Base-by-base conservation (phyloP, 2,329 filamentous ascomycete genomes). In the Moelleriella libera region DNA sequence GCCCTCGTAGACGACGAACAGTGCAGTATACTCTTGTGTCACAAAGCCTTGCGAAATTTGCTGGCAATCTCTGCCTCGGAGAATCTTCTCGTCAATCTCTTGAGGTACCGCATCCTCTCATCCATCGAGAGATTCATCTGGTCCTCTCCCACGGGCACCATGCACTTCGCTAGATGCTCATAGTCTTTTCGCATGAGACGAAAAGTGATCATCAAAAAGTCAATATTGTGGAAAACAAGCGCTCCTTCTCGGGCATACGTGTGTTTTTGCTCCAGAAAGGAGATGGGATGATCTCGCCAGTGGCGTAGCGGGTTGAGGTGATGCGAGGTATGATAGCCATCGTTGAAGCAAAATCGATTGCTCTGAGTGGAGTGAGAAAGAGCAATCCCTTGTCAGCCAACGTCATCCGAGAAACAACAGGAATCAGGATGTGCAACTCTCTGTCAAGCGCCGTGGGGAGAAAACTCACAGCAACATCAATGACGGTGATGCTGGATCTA, bases 261-360 rank as follows among this genome's bases (percentile, higher is more conserved):
- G 29, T 75, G 65, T 63, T 87, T 88, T 43, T 79, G 75, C 54
- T 80, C 72, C 2, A 89, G 67, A 63, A 90, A 88, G 6, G 83
- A 76, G 10, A 79, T 69, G 0, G 85, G 85, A 55, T 89, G 85
- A 21, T 89, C 83, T 49, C 85, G 80, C 85, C 85, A 90, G 66
- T 89, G 86, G 2, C 85, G 78, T 30, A 77, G 72, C 0, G 83
- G 85, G 63, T 88, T 87, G 46, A 88, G 75, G 56, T 88, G 85
- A 58, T 88, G 85, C 14, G 83, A 86, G 6, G 83, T 88, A 63
- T 88, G 84, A 62, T 88, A 88, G 53, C 85, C 85, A 56, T 88
- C 85, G 55, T 89, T 88, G 72, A 82, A 88, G 66, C 83, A 89
- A 63, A 82, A 82, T 37, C 85, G 82, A 62, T 89, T 89, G 63